Percentiles rank a stretch among this genome's conserved stretches.
Evolutionary conservation across 768 basidiomycete genomes (phyloP).

Genomic region (Trametes elegans): DNA sequence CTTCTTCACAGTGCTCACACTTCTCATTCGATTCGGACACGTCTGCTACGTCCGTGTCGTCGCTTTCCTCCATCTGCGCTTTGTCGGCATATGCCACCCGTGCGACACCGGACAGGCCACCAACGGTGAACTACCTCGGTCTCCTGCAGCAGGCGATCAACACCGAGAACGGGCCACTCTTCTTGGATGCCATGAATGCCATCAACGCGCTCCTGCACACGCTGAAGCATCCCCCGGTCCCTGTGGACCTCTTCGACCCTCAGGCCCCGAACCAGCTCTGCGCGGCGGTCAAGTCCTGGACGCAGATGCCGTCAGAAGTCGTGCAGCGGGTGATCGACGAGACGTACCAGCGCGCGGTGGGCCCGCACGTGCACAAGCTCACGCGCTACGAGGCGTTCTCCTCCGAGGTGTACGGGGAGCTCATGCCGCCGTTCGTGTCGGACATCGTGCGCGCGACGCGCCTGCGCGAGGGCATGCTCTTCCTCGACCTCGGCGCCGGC

Average conservation of each 20-base stretch:
- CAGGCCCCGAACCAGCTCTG: conserved; percentile 48
- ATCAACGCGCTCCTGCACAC: conserved; percentile 61
- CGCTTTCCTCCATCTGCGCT: conserved; percentile 33
- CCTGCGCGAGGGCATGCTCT: conserved; percentile 44
- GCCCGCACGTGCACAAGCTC: conserved; percentile 81
- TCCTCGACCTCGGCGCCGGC: conserved; percentile 61
- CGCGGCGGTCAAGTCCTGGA: conserved; percentile 49
- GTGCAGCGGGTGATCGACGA: conserved; percentile 81
- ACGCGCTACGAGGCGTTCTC: conserved; percentile 82
- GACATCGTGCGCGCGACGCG: conserved; percentile 51
- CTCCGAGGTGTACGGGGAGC: conserved; percentile 86
- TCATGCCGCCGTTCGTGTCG: conserved; percentile 71
- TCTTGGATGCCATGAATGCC: conserved; percentile 55
- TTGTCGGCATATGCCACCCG: conserved; percentile 22
- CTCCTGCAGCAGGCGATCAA: conserved; percentile 69
- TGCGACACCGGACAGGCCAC: conserved; percentile 13
- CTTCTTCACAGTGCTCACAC: conserved; percentile 30
- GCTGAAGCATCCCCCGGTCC: conserved; percentile 64
- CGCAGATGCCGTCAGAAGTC: conserved; percentile 57
- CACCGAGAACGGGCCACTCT: conserved; percentile 67
- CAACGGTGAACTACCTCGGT: conserved; percentile 45
- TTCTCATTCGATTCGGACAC: conserved; percentile 28
- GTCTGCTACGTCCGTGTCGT: conserved; percentile 33
- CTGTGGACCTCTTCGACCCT: conserved; percentile 48
- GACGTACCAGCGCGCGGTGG: conserved; percentile 90